Evolutionary conservation across 1,284 basidiomycete species (phyloP), one percentile per base, ranked within the genome.

Genomic region (Grifola frondosa): DNA sequence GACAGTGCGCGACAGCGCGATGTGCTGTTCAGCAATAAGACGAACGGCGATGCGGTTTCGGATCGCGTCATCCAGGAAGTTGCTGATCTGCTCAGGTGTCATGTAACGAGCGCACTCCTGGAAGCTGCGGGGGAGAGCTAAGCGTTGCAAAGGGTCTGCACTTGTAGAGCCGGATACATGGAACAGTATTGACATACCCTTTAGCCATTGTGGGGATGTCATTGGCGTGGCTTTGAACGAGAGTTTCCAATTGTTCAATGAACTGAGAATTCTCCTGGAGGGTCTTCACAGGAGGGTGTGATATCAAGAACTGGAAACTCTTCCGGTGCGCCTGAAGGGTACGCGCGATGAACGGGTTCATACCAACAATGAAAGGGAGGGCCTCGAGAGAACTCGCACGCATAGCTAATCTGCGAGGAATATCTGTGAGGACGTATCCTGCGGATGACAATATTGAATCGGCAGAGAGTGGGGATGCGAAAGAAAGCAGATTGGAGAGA

Each of bases 21-120:
- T 85, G 60, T 96, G 93, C 60, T 96, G 93, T 61, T 96, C 92
- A 30, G 91, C 93, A 51, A 95, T 92, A 40, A 96, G 71, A 15
- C 92, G 84, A 22, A 95, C 84, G 23, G 88, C 89, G 44, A 95
- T 92, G 31, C 92, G 81, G 55, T 84, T 91, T 23, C 86, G 84
- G 57, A 96, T 93, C 15, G 90, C 84, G 19, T 82, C 81, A 59
- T 96, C 88, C 23, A 96, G 68, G 62, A 95, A 96, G 37, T 75
- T 72, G 57, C 78, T 83, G 47, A 92, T 84, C 54, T 89, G 81
- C 17, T 74, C 73, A 2, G 87, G 76, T 6, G 88, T 81, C 75
- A 96, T 86, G 65, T 96, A 95, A 44, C 80, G 76, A 37, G 81
- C 74, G 53, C 86, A 89, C 68, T 96, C 92, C 55, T 91, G 87